Evolutionary conservation across 192 early-diverging fungal genomes (phyloP).

Genomic region (Powellomyces hirtus): DNA sequence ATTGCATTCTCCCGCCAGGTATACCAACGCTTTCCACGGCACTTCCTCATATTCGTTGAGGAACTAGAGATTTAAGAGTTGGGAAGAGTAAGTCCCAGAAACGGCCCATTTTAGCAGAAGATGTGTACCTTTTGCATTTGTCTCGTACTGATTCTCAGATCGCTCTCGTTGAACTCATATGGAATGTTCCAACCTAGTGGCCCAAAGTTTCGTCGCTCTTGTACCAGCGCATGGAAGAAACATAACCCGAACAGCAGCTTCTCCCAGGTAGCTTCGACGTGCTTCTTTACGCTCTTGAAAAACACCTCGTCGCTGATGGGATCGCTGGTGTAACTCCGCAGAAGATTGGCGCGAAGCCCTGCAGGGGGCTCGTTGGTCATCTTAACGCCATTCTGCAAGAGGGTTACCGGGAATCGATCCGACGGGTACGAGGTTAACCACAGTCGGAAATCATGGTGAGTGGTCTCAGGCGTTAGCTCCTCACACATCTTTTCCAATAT

Average conservation of each 20-base stretch:
- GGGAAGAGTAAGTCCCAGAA: background rate
- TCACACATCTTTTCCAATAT: slow-evolving; percentile 64
- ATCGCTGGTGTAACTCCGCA: slow-evolving; percentile 53
- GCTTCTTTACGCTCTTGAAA: slow-evolving; percentile 51
- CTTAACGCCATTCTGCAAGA: slow-evolving; percentile 62
- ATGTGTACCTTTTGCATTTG: slow-evolving; percentile 55
- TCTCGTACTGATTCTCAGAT: slow-evolving; percentile 54
- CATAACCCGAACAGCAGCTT: slow-evolving; percentile 60
- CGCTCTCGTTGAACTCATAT: slow-evolving; percentile 65
- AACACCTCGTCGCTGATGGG: slow-evolving; percentile 56
- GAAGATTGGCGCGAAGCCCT: slow-evolving; percentile 53
- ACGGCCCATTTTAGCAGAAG: background rate
- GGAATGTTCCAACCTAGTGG: slow-evolving; percentile 67
- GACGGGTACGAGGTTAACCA: slow-evolving; percentile 64
- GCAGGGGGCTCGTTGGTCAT: slow-evolving; percentile 67
- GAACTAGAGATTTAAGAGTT: slow-evolving; percentile 31
- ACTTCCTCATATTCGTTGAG: slow-evolving; percentile 61
- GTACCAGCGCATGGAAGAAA: slow-evolving; percentile 62
- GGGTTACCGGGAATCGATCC: slow-evolving; percentile 59
- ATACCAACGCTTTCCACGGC: slow-evolving; percentile 55
- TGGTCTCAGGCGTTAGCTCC: slow-evolving; percentile 54
- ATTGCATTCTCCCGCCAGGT: slow-evolving; percentile 62
- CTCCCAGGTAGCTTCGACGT: slow-evolving; percentile 46
- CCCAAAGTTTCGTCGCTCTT: slow-evolving; percentile 63
- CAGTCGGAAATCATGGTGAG: slow-evolving; percentile 52